Percentiles rank a stretch among this genome's conserved stretches.
Conservation (phyloP, 345 rosid species). For the Anacardium occidentale region DNA sequence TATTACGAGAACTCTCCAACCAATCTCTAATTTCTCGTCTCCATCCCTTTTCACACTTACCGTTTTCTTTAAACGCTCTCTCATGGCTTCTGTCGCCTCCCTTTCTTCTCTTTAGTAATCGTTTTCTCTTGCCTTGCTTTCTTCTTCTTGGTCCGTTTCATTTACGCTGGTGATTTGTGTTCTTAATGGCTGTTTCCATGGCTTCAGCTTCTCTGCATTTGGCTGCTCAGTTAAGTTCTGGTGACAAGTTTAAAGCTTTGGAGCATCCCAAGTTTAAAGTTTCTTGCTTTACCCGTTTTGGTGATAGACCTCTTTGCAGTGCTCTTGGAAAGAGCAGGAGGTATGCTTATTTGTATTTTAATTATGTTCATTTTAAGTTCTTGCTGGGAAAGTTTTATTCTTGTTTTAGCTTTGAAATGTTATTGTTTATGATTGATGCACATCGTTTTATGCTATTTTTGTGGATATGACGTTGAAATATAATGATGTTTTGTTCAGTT, state of each 20-base stretch:
- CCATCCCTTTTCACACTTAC: background rate
- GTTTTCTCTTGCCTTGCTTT: background rate
- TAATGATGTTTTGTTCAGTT: background rate
- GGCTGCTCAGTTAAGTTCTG: constrained; percentile 12
- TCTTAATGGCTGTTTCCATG: constrained; percentile 45
- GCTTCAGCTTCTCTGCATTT: constrained; percentile 40
- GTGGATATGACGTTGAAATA: background rate
- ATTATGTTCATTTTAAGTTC: background rate
- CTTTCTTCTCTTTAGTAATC: constrained; percentile 4
- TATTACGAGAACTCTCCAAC: constrained; percentile 16
- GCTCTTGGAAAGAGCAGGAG: constrained; percentile 24
- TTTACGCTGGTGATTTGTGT: background rate
- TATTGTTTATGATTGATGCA: too few relatives aligned
- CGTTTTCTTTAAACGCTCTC: constrained; percentile 7
- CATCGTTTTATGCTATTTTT: too few relatives aligned
- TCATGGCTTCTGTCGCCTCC: background rate
- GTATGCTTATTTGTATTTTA: constrained; percentile 19
- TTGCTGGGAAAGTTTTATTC: background rate
- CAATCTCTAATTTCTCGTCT: background rate
- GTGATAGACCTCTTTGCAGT: constrained; percentile 23
- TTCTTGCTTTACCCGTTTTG: constrained; percentile 12
- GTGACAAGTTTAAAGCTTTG: constrained; percentile 24
- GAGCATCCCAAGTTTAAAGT: constrained; percentile 16
- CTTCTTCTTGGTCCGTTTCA: background rate
- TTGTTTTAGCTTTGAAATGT: background rate